These are phyloP conservation scores for Cladosporium sp. DNA, from an alignment of 2,329 filamentous ascomycete genomes.

Conservation along the genomic window DNA sequence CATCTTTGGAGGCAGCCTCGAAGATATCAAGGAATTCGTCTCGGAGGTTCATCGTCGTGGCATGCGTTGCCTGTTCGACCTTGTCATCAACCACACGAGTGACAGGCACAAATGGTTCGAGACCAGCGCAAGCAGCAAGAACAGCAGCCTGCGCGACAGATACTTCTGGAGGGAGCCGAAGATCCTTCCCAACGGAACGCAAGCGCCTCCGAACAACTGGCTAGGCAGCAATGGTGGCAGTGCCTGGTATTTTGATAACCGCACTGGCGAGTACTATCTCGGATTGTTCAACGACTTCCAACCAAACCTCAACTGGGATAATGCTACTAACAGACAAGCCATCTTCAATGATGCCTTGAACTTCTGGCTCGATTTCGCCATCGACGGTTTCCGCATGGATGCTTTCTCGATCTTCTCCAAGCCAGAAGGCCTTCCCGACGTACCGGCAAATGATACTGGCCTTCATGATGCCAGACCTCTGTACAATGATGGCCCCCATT, in stretches of 20 bases:
- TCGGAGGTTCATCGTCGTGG: conserved; percentile 58
- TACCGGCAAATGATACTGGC: conserved; percentile 23
- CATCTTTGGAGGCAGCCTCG: conserved; percentile 67
- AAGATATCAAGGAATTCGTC: conserved; percentile 63
- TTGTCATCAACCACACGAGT: conserved; percentile 75
- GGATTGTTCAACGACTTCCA: conserved; percentile 75
- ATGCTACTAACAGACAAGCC: conserved; percentile 63
- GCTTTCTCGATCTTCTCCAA: conserved; percentile 31
- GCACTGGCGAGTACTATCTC: conserved; percentile 72
- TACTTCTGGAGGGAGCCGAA: conserved; percentile 32
- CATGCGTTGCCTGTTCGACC: conserved; percentile 70
- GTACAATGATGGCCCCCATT: conserved; percentile 40
- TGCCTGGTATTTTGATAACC: conserved; percentile 70
- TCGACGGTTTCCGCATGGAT: conserved; percentile 46
- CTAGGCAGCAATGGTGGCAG: conserved; percentile 59
- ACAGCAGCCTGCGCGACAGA: conserved; percentile 66
- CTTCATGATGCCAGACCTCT: conserved; percentile 22
- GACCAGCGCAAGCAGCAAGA: conserved; percentile 61
- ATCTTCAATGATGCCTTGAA: conserved; percentile 59
- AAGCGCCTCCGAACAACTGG: conserved; percentile 75
- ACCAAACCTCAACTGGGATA: conserved; percentile 87
- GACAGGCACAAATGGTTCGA: conserved; percentile 70
- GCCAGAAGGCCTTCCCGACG: conserved; percentile 27
- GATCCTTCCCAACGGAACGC: conserved; percentile 53
- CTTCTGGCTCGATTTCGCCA: conserved; percentile 75